Evolutionary conservation across 176 grass and related monocot species (phyloP), one percentile per base, ranked within the genome.

Genomic region (Bolboschoenus planiculmis): DNA sequence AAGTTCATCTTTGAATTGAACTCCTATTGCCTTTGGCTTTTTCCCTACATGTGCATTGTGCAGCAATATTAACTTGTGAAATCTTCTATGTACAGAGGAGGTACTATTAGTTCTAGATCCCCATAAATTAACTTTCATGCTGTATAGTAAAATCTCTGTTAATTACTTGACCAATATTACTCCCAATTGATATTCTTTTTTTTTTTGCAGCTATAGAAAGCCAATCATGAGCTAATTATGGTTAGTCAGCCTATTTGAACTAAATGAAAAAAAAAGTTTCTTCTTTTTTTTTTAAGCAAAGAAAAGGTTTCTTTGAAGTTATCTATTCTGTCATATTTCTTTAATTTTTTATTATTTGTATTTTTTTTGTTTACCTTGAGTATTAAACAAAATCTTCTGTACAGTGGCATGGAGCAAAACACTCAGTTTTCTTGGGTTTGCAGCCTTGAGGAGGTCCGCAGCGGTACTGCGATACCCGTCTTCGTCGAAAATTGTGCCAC

Each of bases 401-500:
- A 91, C 96, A 1, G 61, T 91, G 63, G 92, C 92, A 84, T 90
- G 89, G 82, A 98, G 96, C 48, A 98, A 65, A 24, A 98, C 92
- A 21, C 64, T 84, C 37, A 98, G 89, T 70, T 95, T 95, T 10
- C 36, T 70, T 11, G 64, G 56, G 51, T 98, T 91, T 61, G 82
- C 87, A 39, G 90, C 85, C 37, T 89, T 86, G 64, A 98, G 91
- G 66, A 98, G 96, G 50, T 98, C 89, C 0, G 92, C 96, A 56
- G 96, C 96, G 11, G 92, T 98, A 84, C 85, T 89, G 26, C 96
- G 68, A 68, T 88, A 93, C 26, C 96, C 96, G n/a, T 84, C 70
- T 43, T 93, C 87, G 51, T 90, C 86, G 79, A 98, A 98, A 78
- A 93, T 95, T 31, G 88, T 95, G 78, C 96, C 96, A 34, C 92